Evolutionary conservation across 257 asterid genomes (phyloP), one percentile per base, ranked within the genome.

Genomic region (Cruciata laevipes): DNA sequence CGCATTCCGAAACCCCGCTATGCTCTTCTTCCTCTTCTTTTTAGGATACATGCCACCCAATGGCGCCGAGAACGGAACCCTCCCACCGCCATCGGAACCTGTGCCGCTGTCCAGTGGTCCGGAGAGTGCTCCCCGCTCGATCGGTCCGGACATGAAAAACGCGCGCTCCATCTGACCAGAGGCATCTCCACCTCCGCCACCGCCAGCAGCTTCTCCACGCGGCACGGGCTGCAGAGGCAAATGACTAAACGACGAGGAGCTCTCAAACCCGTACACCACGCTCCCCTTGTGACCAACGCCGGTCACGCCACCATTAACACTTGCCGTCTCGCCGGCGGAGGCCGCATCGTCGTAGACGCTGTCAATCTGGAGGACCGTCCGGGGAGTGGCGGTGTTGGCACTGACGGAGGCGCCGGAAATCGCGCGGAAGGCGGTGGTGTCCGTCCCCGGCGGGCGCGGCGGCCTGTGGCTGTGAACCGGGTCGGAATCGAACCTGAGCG

Each of bases 331-430:
- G 63, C 40, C 27, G 51, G 68, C 30, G 30, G 38, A 3, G 62
- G 77, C 53, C 82, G 84, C 85, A 72, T 87, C 95, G 35, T 77
- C 83, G 73, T 72, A 81, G 67, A 71, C 66, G 71, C 80, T 84
- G 76, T 83, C 96, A 27, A 83, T 79, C 42, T 90, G 86, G 59
- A 84, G 82, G 24, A 89, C 90, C 42, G 98, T 93, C 62, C 88
- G 81, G 62, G 98, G 95, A 69, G 97, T 89, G 18, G 83, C 69
- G 35, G 91, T 81, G 76, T 89, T 93, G 25, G 98, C 98, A 61
- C 98, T 85, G 11, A 93, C 97, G 25, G 95, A 85, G 63, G 97
- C 96, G 8, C 97, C 98, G 63, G 97, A 93, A 78, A 93, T 93
- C 20, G 97, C 89, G 1, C 96, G 89, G 75, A 93, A 92, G n/a